Evolutionary conservation across 2,329 filamentous ascomycete genomes (phyloP).

Genomic region (Arthrobotrys conoides): DNA sequence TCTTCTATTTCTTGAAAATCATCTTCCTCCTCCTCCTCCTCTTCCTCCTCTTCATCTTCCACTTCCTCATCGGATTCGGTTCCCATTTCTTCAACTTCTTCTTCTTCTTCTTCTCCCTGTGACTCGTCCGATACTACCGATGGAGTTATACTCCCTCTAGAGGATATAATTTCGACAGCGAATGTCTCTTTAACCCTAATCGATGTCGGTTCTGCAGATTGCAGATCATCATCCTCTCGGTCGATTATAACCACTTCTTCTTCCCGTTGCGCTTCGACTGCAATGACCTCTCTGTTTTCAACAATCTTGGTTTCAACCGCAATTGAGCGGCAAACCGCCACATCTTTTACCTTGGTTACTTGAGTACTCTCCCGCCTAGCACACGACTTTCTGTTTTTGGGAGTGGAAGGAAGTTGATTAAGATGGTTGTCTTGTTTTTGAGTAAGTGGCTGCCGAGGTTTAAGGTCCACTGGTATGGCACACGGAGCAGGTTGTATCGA

Average conservation of each 20-base stretch:
- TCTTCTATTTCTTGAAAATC: constrained; percentile 37
- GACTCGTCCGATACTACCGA: neutral
- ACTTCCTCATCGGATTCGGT: constrained; percentile 1
- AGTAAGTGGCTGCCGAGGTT: constrained; percentile 26
- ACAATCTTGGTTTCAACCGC: neutral
- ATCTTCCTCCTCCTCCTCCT: constrained; percentile 1
- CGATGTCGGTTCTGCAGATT: neutral
- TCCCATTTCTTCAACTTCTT: neutral
- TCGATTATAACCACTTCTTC: neutral
- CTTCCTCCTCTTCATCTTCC: neutral
- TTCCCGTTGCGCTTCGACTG: neutral
- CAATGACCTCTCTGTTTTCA: neutral
- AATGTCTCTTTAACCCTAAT: constrained; percentile 1
- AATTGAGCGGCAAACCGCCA: neutral
- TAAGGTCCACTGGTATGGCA: constrained; percentile 4
- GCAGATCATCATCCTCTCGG: neutral
- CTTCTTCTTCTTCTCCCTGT: neutral
- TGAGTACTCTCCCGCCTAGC: constrained; percentile 4
- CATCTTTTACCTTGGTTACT: neutral
- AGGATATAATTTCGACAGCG: constrained; percentile 27
- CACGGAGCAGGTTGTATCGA: constrained; percentile 1
- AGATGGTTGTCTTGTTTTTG: constrained; percentile 22
- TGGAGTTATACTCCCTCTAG: neutral
- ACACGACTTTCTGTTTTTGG: constrained; percentile 16
- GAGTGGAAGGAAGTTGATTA: constrained; percentile 23